Conservation (phyloP, 306 rosid genomes). For the Adenanthera pavonina region DNA sequence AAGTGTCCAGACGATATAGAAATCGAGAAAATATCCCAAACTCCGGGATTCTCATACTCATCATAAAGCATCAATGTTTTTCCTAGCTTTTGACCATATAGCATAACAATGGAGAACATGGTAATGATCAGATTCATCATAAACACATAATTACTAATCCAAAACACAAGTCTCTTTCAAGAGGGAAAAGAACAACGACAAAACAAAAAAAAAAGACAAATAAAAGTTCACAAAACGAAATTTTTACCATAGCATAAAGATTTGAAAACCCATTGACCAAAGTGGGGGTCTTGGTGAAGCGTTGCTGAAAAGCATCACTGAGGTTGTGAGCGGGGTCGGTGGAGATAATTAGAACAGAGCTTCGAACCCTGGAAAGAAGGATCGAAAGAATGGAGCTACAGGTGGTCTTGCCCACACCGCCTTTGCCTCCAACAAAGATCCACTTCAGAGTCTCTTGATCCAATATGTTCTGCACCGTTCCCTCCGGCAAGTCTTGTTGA, state of each 20-base stretch:
- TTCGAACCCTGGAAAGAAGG: slow-evolving; percentile 78
- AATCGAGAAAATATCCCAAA: slow-evolving; percentile 1
- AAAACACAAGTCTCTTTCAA: background rate
- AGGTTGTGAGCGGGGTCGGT: slow-evolving; percentile 99
- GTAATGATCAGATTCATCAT: slow-evolving; percentile 27
- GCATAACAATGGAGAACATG: background rate
- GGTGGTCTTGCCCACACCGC: slow-evolving; percentile 96
- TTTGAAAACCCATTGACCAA: slow-evolving; percentile 90
- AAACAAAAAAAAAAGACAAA: background rate
- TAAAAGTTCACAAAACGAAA: background rate
- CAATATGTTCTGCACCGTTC: slow-evolving; percentile 75
- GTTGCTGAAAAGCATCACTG: slow-evolving; percentile 97
- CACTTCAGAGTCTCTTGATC: slow-evolving; percentile 90
- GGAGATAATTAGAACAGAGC: slow-evolving; percentile 91
- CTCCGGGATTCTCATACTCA: slow-evolving; percentile 30
- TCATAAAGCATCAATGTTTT: background rate
- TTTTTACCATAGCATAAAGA: slow-evolving; percentile 85
- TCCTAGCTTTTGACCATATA: background rate
- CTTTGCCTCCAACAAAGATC: slow-evolving; percentile 98
- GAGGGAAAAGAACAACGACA: background rate
- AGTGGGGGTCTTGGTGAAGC: slow-evolving; percentile 88
- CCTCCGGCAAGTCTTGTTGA: slow-evolving; percentile 58
- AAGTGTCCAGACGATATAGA: background rate
- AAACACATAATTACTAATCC: background rate
- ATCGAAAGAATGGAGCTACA: slow-evolving; percentile 91